Base-by-base conservation (phyloP, 192 early-diverging fungal genomes). In the Paraglomus occultum region DNA sequence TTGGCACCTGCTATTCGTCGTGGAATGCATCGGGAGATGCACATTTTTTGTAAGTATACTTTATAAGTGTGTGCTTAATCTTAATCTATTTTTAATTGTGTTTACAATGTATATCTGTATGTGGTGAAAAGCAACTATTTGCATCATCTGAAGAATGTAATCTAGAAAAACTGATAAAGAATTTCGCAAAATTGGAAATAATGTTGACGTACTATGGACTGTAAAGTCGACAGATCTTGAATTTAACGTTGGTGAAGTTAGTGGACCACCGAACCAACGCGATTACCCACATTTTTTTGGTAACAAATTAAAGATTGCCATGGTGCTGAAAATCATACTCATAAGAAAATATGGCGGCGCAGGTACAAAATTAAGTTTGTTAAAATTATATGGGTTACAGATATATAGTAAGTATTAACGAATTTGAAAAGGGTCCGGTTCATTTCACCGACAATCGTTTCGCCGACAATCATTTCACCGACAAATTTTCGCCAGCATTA, bases 381-480 rank as follows among this genome's bases (percentile, higher is more conserved):
- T 61, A 61, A 61, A 61, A 61, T 61, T 61, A 61, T 61, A 61
- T 45, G 43, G 43, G 45, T 63, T 63, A 47, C 43, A 63, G 31
- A 47, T 48, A 48, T 64, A 64, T 64, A 64, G 61, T 48, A 48
- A 63, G 60, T 62, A 17, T 62, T 62, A 62, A 62, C 40, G 61
- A 48, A 64, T 64, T 64, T 64, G 61, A 49, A 49, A 61, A 64
- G 49, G n/a, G n/a, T n/a, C n/a, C n/a, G n/a, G n/a, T n/a, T n/a
- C n/a, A n/a, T n/a, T n/a, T n/a, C n/a, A n/a, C n/a, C n/a, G n/a
- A n/a, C n/a, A n/a, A n/a, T n/a, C n/a, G n/a, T n/a, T n/a, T n/a
- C n/a, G n/a, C n/a, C n/a, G n/a, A n/a, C n/a, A n/a, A n/a, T n/a
- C n/a, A n/a, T n/a, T n/a, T n/a, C n/a, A n/a, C n/a, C n/a, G n/a